These are phyloP conservation scores for Penicillium ucsense DNA, from an alignment of 495 filamentous ascomycete species.

Conservation along the genomic window DNA sequence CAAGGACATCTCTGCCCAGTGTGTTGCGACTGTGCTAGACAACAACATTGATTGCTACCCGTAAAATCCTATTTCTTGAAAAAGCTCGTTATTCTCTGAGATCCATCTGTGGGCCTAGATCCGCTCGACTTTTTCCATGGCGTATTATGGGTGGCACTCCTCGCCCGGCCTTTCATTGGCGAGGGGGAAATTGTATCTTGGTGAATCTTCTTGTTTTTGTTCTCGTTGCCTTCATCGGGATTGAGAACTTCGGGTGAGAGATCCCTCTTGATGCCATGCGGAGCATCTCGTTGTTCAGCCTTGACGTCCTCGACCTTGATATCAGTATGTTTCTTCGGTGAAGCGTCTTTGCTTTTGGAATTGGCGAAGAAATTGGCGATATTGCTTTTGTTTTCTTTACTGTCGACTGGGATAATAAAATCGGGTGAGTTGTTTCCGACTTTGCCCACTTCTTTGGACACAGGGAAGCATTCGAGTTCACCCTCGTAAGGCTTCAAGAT, in stretches of 20 bases:
- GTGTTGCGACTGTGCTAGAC: no score
- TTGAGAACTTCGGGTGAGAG: conserved; percentile 23
- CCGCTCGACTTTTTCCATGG: conserved; percentile 35
- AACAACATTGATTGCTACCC: no score
- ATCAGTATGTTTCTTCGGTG: conserved; percentile 6
- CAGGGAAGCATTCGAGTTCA: conserved; percentile 76
- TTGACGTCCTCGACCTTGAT: conserved; percentile 18
- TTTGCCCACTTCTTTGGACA: conserved; percentile 84
- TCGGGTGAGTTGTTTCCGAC: conserved; percentile 82
- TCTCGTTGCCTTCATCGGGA: conserved; percentile 5
- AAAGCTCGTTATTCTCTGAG: conserved; percentile 77
- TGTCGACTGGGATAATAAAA: conserved; percentile 75
- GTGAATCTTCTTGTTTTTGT: conserved; percentile 23
- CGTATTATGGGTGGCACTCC: conserved; percentile 34
- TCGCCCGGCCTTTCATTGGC: conserved; percentile 23
- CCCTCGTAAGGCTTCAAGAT: conserved; percentile 68
- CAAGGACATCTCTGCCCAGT: no score
- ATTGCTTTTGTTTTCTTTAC: conserved; percentile 77
- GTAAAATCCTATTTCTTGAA: conserved; percentile 44
- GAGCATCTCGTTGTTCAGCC: conserved; percentile 37
- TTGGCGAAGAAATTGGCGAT: conserved; percentile 88
- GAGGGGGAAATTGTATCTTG: conserved; percentile 4
- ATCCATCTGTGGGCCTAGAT: conserved; percentile 47
- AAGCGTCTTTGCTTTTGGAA: conserved; percentile 30
- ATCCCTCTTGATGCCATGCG: conserved; percentile 50